Evolutionary conservation across 192 early-diverging fungal species (phyloP).

Genomic region (Coemansia sp.): DNA sequence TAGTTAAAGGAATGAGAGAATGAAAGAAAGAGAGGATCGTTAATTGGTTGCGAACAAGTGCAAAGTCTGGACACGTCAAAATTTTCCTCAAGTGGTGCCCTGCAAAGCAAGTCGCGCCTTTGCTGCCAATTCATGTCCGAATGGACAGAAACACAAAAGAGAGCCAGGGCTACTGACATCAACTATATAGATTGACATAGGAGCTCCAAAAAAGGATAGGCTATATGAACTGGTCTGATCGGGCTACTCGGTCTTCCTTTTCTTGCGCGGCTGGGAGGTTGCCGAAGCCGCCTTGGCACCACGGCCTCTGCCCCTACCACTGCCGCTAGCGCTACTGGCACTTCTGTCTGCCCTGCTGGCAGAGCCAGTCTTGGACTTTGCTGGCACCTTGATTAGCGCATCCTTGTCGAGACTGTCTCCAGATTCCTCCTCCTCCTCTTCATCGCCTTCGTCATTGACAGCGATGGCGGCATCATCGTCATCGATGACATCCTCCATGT

Average conservation of each 20-base stretch:
- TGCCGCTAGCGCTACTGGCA: neutral
- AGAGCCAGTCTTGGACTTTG: neutral
- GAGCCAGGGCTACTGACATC: neutral
- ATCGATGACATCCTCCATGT: slow-evolving; percentile 29
- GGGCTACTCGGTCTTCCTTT: slow-evolving; percentile 24
- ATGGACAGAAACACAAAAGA: neutral
- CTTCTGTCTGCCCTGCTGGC: slow-evolving; percentile 1
- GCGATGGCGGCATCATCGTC: slow-evolving; percentile 20
- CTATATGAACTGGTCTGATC: neutral
- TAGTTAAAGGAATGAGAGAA: neutral
- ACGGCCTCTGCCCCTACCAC: slow-evolving; percentile 6
- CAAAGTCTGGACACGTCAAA: neutral
- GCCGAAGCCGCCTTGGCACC: slow-evolving; percentile 5
- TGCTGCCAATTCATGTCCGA: neutral
- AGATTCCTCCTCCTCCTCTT: neutral
- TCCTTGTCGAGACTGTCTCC: slow-evolving; percentile 22
- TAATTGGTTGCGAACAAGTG: neutral
- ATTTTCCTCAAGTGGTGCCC: neutral
- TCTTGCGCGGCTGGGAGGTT: slow-evolving; percentile 22
- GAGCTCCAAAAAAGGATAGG: neutral
- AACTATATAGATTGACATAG: neutral
- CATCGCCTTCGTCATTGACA: slow-evolving; percentile 4
- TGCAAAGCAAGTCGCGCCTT: neutral
- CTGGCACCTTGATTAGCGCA: slow-evolving; percentile 7
- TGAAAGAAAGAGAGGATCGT: neutral